A percentile compares a stretch with the other conserved stretches of the same genome.
Evolutionary conservation across 2,329 filamentous ascomycete species (phyloP).

Genomic region (Leptographium lundbergii): DNA sequence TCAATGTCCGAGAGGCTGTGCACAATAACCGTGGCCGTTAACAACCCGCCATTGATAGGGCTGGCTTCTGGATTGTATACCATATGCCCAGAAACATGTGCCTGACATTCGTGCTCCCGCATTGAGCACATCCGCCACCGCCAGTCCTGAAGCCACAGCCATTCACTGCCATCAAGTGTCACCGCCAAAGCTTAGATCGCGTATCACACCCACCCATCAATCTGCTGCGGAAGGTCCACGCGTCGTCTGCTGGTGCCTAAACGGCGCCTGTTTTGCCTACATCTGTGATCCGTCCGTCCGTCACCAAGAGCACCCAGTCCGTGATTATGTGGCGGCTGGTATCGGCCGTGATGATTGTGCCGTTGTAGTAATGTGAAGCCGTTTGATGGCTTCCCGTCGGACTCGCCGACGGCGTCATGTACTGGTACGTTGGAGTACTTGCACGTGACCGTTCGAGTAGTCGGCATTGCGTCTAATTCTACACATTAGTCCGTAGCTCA

Average conservation of each 20-base stretch:
- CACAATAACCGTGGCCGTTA: not conserved
- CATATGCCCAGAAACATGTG: no score
- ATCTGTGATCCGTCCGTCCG: not conserved
- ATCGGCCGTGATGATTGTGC: not conserved
- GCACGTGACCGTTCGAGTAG: not conserved
- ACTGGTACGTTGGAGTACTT: not conserved
- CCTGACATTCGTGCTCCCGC: slow-evolving; percentile 2
- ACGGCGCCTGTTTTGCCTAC: not conserved
- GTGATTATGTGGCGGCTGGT: not conserved
- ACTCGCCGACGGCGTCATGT: not conserved
- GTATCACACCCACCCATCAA: slow-evolving; percentile 2
- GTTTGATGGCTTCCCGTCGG: not conserved
- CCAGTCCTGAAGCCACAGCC: not conserved
- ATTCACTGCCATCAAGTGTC: not conserved
- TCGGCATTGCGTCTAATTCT: no score
- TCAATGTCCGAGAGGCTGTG: not conserved
- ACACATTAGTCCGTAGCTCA: not conserved
- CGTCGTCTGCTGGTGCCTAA: not conserved
- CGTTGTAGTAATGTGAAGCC: not conserved
- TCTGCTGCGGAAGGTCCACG: not conserved
- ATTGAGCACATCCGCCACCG: slow-evolving; percentile 1
- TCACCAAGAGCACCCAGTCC: not conserved
- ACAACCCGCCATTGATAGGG: not conserved
- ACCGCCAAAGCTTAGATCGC: slow-evolving; percentile 3
- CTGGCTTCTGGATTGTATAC: no score